Conservation (phyloP, 306 rosid species). For the Geum urbanum region DNA sequence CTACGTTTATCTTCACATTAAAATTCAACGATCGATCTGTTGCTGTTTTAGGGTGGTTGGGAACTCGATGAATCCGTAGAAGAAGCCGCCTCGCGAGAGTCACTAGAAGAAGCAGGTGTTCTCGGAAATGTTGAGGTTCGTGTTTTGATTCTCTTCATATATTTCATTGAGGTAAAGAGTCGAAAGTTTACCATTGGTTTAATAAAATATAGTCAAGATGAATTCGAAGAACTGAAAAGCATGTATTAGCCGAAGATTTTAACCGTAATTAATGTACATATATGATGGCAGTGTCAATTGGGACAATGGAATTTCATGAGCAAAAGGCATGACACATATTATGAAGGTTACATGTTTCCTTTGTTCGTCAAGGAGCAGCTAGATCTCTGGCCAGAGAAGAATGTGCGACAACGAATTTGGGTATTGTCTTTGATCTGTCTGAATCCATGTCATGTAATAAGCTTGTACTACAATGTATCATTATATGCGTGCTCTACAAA, state of each 20-base stretch:
- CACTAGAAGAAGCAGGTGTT: slow-evolving; percentile 96
- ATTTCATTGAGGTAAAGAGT: neutral
- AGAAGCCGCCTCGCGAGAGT: slow-evolving; percentile 90
- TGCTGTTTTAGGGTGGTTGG: slow-evolving; percentile 76
- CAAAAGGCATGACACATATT: slow-evolving; percentile 71
- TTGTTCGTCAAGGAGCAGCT: slow-evolving; percentile 80
- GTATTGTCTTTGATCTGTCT: slow-evolving; percentile 36
- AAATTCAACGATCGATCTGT: too few relatives aligned
- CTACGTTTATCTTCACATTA: neutral
- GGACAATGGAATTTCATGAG: slow-evolving; percentile 94
- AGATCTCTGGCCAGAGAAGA: slow-evolving; percentile 87
- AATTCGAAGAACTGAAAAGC: neutral
- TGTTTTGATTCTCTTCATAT: neutral
- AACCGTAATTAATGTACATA: neutral
- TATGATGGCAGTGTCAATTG: slow-evolving; percentile 51
- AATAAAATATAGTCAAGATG: neutral
- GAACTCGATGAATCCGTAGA: slow-evolving; percentile 91
- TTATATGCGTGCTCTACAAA: neutral
- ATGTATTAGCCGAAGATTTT: neutral
- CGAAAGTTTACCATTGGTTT: neutral
- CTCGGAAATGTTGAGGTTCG: slow-evolving; percentile 73
- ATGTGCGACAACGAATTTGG: slow-evolving; percentile 70
- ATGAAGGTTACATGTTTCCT: slow-evolving; percentile 96
- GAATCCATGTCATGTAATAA: neutral
- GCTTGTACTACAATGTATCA: neutral